Evolutionary conservation across 1,284 basidiomycete species (phyloP).

Genomic region (Sanghuangporus weigelae): DNA sequence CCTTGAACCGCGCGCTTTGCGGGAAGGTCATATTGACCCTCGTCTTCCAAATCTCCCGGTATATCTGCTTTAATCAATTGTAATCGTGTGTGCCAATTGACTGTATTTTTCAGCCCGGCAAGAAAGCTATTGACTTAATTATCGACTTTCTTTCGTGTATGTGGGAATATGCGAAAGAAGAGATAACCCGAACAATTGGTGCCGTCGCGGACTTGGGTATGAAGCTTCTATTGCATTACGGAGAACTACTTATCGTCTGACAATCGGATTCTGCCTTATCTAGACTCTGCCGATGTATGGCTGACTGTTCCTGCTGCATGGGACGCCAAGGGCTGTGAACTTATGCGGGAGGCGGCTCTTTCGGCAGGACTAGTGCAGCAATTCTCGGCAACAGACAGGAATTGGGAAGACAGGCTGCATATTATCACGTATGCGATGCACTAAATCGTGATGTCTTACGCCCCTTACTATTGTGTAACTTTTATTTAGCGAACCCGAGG

Average conservation of each 20-base stretch:
- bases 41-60: constrained; percentile 76
- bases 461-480: background rate
- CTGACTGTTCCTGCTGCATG: constrained; percentile 81
- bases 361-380: constrained; percentile 70
- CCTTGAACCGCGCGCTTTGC: constrained; percentile 69
- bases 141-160: constrained; percentile 73
- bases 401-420: constrained; percentile 71
- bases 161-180: constrained; percentile 80
- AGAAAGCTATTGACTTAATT: constrained; percentile 69
- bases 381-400: constrained; percentile 59
- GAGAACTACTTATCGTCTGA: background rate
- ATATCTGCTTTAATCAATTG: constrained; percentile 23
- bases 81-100: background rate
- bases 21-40: constrained; percentile 65
- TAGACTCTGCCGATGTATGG: constrained; percentile 75
- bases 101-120: constrained; percentile 50
- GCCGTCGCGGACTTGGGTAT: constrained; percentile 74
- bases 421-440: constrained; percentile 59
- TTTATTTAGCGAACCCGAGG: constrained; percentile 65
- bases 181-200: constrained; percentile 78
- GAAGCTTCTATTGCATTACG: constrained; percentile 22
- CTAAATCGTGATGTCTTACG: constrained; percentile 1
- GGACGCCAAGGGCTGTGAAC: constrained; percentile 74
- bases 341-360: constrained; percentile 80
- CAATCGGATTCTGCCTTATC: background rate